Base-by-base conservation (phyloP, 1,284 basidiomycete genomes). In the Irpex lacteus region DNA sequence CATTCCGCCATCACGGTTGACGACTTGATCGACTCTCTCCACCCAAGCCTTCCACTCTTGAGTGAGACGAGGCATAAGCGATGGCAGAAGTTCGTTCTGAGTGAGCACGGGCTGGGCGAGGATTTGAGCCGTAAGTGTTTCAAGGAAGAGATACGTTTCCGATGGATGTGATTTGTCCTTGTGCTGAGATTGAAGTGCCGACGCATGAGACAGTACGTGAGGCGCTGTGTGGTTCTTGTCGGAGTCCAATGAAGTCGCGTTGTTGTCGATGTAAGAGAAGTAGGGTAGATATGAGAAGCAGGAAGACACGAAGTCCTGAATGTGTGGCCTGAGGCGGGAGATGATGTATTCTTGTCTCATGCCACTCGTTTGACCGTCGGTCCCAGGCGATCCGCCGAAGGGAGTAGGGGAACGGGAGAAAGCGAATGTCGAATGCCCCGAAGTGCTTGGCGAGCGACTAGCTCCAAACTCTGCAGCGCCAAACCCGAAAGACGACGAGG, bases 261-360 rank as follows among this genome's bases (percentile, higher is more conserved):
- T n/a, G n/a, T n/a, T 64, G 18, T 82, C 72, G 55, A 82, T 74
- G 68, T 83, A 86, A 19, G 91, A 90, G 73, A 94, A 94, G 74
- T 94, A 94, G 1, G 90, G 90, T 56, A 94, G 84, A 71, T 93
- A 94, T 6, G 92, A 88, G 71, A 85, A 82, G 73, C 85, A 90
- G 15, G 88, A 84, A 2, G 91, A 83, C 37, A 89, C 85, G 67
- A 92, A 94, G 60, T 92, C 91, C 60, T 82, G 77, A 60, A 92
- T 86, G 72, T 88, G 86, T 19, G 89, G 88, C 61, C 87, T 82
- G n/a, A 94, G 78, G 63, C 91, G 83, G 18, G 86, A 90, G 38
- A 86, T 75, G 67, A 94, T 82, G 73, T 94, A 94, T 5, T 87
- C 85, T 61, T 92, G 88, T 65, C 91, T 87, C 90, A 93, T 94